Evolutionary conservation across 805 yeast genomes (phyloP), one percentile per base, ranked within the genome.

Genomic region (Cyberlindnera suaveolens): DNA sequence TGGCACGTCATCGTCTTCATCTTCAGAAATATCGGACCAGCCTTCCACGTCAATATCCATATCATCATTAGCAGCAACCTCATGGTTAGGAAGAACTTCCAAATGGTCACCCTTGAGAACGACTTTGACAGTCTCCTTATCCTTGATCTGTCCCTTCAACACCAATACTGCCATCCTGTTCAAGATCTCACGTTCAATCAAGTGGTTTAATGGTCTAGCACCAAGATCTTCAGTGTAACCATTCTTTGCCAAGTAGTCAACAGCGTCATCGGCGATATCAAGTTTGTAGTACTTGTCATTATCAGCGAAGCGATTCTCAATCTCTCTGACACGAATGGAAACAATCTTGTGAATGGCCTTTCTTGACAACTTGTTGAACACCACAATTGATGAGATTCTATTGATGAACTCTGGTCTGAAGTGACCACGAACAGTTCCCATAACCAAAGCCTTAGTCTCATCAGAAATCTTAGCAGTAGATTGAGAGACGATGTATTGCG

Each of bases 351-450:
- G 77, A 52, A 93, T 93, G 1, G 97, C 95, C 64, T 84, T 83
- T 72, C 81, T 84, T 15, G 96, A 86, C 51, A 93, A 74, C 54
- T 96, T 79, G 75, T 93, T 93, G 77, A 93, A 93, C 18, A 93
- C 84, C 27, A 91, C 88, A 53, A 87, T 90, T 7, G 95, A 86
- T 2, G 96, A 83, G 51, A 93, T 91, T 72, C 99, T 85, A 75
- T 93, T 93, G 57, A 93, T 73, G 71, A 93, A 93, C 67, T 93
- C 99, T 5, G 99, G 99, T 64, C 98, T 80, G 79, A 93, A 93
- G 64, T 93, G 98, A 6, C 74, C 74, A 54, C 84, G 78, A 9
- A 93, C 96, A 1, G 91, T 74, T 30, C 71, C 74, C 93, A 91
- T 82, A 10, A 93, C 98, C 49, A 74, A 70, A 34, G 81, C 85